A percentile compares a stretch with the other conserved stretches of the same genome.
These are phyloP conservation scores for Ophiosphaerella narmari DNA, from an alignment of 2,329 filamentous ascomycete genomes.

Conservation along the genomic window DNA sequence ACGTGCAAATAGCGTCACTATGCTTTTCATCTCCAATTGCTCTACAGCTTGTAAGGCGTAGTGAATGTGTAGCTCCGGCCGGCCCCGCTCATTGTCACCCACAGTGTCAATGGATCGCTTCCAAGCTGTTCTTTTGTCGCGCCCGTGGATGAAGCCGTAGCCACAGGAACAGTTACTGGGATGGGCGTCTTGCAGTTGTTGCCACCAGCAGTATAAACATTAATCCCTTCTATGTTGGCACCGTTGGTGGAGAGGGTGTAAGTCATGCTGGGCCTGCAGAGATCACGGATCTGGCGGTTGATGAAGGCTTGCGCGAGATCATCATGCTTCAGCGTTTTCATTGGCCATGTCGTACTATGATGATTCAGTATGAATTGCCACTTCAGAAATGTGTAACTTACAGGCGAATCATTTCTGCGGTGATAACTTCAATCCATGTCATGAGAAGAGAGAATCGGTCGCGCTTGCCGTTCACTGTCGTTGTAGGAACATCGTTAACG, in stretches of 20 bases:
- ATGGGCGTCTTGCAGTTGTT: conserved; percentile 59
- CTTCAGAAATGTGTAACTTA: conserved; percentile 15
- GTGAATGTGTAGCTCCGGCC: conserved; percentile 42
- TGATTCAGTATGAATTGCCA: conserved; percentile 3
- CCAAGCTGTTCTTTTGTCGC: conserved; percentile 59
- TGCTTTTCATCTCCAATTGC: conserved; percentile 1
- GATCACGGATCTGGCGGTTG: conserved; percentile 59
- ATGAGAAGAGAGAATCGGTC: conserved; percentile 59
- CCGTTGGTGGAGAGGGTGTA: conserved; percentile 52
- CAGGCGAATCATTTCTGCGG: conserved; percentile 60
- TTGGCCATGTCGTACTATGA: conserved; percentile 53
- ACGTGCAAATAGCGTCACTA: background rate
- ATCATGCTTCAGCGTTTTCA: conserved; percentile 61
- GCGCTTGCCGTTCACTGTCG: conserved; percentile 55
- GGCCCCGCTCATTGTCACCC: conserved; percentile 45
- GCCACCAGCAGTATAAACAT: conserved; percentile 51
- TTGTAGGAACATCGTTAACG: conserved; percentile 52
- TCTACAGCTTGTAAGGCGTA: conserved; percentile 30
- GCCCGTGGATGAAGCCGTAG: conserved; percentile 50
- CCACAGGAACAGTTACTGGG: conserved; percentile 59
- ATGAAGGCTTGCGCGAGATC: conserved; percentile 58
- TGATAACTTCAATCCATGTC: conserved; percentile 61
- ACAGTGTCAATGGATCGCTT: conserved; percentile 47
- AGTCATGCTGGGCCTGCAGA: conserved; percentile 55
- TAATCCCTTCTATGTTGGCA: conserved; percentile 56